Evolutionary conservation across 768 basidiomycete genomes (phyloP).

Genomic region (Boletales sp.): DNA sequence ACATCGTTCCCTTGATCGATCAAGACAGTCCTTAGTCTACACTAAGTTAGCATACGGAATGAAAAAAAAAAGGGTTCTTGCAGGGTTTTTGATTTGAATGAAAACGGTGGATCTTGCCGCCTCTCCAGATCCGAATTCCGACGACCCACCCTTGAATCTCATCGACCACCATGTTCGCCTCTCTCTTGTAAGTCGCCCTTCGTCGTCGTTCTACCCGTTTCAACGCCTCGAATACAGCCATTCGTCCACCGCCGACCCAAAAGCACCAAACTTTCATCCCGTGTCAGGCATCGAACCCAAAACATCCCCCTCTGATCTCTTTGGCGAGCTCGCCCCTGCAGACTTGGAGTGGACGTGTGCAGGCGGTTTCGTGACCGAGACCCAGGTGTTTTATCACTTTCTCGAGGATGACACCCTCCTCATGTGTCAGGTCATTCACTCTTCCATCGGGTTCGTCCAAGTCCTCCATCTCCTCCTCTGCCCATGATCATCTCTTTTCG

Average conservation of each 20-base stretch:
- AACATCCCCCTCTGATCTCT: conserved; percentile 53
- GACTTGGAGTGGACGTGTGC: conserved; percentile 84
- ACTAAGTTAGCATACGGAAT: no score
- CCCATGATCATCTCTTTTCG: conserved; percentile 6
- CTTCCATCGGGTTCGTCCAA: conserved; percentile 73
- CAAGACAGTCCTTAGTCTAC: conserved; percentile 20
- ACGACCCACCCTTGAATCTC: not conserved
- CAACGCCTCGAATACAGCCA: conserved; percentile 36
- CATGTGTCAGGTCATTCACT: conserved; percentile 86
- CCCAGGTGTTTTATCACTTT: conserved; percentile 82
- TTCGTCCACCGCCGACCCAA: conserved; percentile 54
- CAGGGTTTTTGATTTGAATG: no score
- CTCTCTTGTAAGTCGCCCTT: conserved; percentile 64
- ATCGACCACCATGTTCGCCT: conserved; percentile 66
- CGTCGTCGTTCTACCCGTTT: not conserved
- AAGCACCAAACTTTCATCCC: conserved; percentile 79
- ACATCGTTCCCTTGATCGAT: conserved; percentile 28
- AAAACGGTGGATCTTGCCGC: no score
- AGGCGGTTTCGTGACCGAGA: conserved; percentile 86
- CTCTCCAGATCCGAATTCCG: no score
- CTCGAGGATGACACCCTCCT: conserved; percentile 75
- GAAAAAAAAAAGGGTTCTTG: no score
- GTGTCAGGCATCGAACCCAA: conserved; percentile 52
- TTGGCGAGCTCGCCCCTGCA: conserved; percentile 69
- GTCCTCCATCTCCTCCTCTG: conserved; percentile 4